These are phyloP conservation scores for Remersonia thermophila DNA, from an alignment of 2,329 filamentous ascomycete genomes.

Conservation along the genomic window DNA sequence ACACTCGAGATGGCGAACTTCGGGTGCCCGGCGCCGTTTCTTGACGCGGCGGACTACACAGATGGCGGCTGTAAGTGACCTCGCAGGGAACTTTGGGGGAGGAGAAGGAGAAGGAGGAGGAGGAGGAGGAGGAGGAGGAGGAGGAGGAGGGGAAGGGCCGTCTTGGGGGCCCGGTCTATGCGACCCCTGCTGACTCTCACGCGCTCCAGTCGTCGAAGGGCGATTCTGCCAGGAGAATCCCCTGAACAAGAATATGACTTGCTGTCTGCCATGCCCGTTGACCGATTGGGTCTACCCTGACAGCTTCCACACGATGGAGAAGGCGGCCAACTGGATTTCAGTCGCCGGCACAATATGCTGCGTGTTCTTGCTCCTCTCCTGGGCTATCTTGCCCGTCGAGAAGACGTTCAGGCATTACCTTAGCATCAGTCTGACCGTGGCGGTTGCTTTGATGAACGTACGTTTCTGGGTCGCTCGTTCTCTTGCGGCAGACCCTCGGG, in stretches of 20 bases:
- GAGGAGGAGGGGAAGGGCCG: no score
- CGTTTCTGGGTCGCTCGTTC: conserved; percentile 24
- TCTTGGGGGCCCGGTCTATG: no score
- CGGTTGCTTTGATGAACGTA: conserved; percentile 68
- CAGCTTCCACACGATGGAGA: conserved; percentile 46
- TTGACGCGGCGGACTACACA: conserved; percentile 9
- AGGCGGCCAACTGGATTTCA: conserved; percentile 70
- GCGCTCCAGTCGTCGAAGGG: conserved; percentile 41
- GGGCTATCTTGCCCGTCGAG: conserved; percentile 67
- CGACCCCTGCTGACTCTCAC: no score
- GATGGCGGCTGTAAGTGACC: conserved; percentile 18
- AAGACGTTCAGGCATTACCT: conserved; percentile 89
- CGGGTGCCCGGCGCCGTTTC: conserved; percentile 14
- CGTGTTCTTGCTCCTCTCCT: conserved; percentile 67
- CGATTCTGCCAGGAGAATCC: conserved; percentile 37
- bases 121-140: no score
- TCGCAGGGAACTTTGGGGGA: no score
- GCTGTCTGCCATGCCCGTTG: conserved; percentile 84
- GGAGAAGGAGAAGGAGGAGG: no score
- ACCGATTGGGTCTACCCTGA: conserved; percentile 62
- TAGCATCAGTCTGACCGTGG: conserved; percentile 72
- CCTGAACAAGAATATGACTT: conserved; percentile 41
- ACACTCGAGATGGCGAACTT: conserved; percentile 8
- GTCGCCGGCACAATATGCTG: conserved; percentile 61
- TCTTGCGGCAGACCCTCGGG: not conserved